phyloP scores from a whole-genome alignment of 257 asterid genomes.

The Solanum sejunctum region DNA sequence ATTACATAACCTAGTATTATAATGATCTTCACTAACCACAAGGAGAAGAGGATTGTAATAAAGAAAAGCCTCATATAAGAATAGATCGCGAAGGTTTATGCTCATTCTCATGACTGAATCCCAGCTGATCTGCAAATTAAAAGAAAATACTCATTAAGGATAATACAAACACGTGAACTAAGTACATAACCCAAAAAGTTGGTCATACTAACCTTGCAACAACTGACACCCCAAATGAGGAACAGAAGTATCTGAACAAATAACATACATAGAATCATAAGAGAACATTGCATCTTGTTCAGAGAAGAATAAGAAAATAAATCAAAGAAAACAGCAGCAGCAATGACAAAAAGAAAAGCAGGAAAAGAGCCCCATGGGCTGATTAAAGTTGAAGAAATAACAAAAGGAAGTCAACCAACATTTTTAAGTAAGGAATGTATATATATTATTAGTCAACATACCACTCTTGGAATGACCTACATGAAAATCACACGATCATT shows the following conservation, averaged over 20 bases:
- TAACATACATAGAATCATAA: not conserved
- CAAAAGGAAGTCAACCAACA: not conserved
- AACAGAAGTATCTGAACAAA: conserved; percentile 65
- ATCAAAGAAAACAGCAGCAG: not conserved
- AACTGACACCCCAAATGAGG: conserved; percentile 68
- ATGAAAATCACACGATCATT: not conserved
- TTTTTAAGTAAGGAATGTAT: not conserved
- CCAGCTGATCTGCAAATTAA: conserved; percentile 79
- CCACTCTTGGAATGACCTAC: not conserved
- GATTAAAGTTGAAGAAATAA: not conserved
- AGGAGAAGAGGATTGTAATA: conserved; percentile 96
- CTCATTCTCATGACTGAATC: conserved; percentile 99
- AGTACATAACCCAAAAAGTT: not conserved
- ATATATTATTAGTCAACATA: not conserved
- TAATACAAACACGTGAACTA: not conserved
- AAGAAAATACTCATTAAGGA: not conserved
- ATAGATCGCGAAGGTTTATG: conserved; percentile 75
- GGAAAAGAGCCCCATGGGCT: not conserved
- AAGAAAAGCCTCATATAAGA: conserved; percentile 93
- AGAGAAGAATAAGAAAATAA: not conserved
- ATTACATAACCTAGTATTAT: not conserved
- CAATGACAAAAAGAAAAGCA: not conserved
- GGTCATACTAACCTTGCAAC: conserved; percentile 75
- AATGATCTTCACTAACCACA: conserved; percentile 59
- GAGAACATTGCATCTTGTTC: not conserved